Percentiles rank a stretch among this genome's conserved stretches.
These are phyloP conservation scores for Hymenoscyphus fraxineus DNA, from an alignment of 2,329 filamentous ascomycete species.

Conservation along the genomic window DNA sequence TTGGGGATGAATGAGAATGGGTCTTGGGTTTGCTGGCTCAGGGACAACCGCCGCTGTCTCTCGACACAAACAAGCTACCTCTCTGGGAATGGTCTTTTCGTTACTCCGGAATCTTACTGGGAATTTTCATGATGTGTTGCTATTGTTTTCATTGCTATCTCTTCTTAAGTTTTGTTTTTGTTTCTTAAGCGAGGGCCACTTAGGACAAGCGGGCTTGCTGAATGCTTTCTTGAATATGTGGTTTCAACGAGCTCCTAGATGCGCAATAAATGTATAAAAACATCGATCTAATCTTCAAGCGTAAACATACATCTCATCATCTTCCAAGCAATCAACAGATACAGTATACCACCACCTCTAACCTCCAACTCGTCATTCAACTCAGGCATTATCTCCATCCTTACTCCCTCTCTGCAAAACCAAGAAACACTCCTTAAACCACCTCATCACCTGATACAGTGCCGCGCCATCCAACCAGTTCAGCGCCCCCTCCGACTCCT, in stretches of 20 bases:
- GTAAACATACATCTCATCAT: neutral
- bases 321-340: neutral
- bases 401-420: neutral
- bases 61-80: too few species aligned
- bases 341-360: neutral
- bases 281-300: neutral
- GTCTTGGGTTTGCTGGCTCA: too few species aligned
- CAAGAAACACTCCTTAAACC: neutral
- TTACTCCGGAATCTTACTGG: too few species aligned
- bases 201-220: too few species aligned
- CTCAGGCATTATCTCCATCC: neutral
- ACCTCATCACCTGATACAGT: neutral
- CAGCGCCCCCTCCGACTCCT: neutral
- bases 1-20: too few species aligned
- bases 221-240: too few species aligned
- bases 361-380: neutral
- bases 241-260: neutral
- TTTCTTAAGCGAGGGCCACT: too few species aligned
- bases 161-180: too few species aligned
- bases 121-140: too few species aligned
- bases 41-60: too few species aligned
- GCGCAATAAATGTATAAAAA: neutral
- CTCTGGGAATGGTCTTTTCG: too few species aligned
- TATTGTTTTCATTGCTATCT: too few species aligned
- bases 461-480: neutral